phyloP scores from a whole-genome alignment of 495 filamentous ascomycete genomes.

The Aspergillus heteromorphus region DNA sequence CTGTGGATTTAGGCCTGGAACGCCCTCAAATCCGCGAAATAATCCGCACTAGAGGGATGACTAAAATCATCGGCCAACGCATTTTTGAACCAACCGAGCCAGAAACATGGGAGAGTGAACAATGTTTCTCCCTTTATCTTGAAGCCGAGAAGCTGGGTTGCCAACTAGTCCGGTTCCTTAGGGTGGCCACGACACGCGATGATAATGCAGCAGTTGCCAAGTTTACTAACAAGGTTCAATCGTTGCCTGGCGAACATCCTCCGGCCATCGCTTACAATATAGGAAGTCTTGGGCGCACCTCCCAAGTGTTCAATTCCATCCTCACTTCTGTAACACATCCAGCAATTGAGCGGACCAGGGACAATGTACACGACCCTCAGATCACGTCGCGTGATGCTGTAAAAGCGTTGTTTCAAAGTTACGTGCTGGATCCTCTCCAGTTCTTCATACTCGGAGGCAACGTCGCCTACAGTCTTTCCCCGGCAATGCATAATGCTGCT shows the following conservation, averaged over 20 bases:
- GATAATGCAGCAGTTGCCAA: constrained; percentile 53
- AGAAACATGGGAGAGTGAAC: constrained; percentile 57
- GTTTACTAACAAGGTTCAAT: constrained; percentile 46
- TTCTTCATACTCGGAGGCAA: constrained; percentile 72
- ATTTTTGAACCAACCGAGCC: constrained; percentile 45
- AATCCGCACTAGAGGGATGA: constrained; percentile 53
- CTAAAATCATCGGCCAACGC: constrained; percentile 70
- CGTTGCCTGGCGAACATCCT: constrained; percentile 34
- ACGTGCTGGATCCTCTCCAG: constrained; percentile 58
- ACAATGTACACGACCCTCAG: constrained; percentile 33
- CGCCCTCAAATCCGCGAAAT: constrained; percentile 37
- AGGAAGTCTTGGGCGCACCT: constrained; percentile 60
- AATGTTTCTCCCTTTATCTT: constrained; percentile 49
- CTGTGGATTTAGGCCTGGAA: constrained; percentile 57
- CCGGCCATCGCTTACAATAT: constrained; percentile 69
- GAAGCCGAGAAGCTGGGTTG: constrained; percentile 60
- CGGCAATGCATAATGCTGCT: constrained; percentile 75
- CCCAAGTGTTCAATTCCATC: constrained; percentile 61
- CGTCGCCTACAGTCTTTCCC: constrained; percentile 70
- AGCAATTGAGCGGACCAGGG: constrained; percentile 39
- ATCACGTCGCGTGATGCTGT: constrained; percentile 56
- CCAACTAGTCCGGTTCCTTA: constrained; percentile 63
- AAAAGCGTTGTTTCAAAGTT: constrained; percentile 47
- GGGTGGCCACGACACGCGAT: constrained; percentile 53
- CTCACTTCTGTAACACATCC: constrained; percentile 67